A percentile compares a stretch with the other conserved stretches of the same genome.
phyloP scores from a whole-genome alignment of 176 grass and related monocot species.

The Musa beccarii region DNA sequence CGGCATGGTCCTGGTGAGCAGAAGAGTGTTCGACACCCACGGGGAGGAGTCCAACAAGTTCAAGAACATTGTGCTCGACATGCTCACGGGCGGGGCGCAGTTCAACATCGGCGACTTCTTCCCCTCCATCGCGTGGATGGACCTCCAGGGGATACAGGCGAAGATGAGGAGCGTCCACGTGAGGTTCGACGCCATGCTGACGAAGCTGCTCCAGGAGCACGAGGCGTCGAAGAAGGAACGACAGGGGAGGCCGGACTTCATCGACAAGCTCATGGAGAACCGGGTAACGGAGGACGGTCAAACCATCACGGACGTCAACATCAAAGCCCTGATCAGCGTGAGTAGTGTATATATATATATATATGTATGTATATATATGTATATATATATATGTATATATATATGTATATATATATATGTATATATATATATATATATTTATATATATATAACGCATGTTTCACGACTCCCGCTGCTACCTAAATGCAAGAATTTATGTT shows the following conservation, averaged over 20 bases:
- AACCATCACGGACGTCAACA: neutral
- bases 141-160: too few relatives aligned
- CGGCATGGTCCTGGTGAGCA: conserved; percentile 2
- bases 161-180: neutral
- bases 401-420: too few relatives aligned
- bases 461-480: too few relatives aligned
- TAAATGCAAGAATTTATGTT: too few relatives aligned
- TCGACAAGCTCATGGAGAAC: neutral
- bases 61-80: neutral
- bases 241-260: neutral
- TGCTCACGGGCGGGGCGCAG: neutral
- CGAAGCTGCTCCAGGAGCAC: neutral
- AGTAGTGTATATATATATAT: neutral
- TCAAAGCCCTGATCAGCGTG: neutral
- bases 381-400: too few relatives aligned
- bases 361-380: too few relatives aligned
- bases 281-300: neutral
- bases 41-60: neutral
- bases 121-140: too few relatives aligned
- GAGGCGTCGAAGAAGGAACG: neutral
- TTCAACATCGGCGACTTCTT: too few relatives aligned
- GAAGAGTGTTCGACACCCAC: neutral
- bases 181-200: neutral
- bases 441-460: too few relatives aligned
- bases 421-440: too few relatives aligned